A percentile compares a stretch with the other conserved stretches of the same genome.
phyloP scores from a whole-genome alignment of 164 flowering plant genomes.

The Magnolia sinica region DNA sequence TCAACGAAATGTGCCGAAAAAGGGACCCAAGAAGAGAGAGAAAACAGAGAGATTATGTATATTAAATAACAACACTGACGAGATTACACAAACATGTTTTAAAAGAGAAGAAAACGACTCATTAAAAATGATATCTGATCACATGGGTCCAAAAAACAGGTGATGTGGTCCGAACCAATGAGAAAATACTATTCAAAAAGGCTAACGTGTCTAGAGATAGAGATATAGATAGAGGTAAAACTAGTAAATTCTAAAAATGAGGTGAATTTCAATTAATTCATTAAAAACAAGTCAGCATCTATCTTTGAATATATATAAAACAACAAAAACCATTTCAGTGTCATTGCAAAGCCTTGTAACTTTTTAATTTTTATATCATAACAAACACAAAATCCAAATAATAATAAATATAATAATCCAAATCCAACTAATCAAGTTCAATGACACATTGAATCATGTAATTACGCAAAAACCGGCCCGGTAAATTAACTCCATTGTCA shows the following conservation, averaged over 20 bases:
- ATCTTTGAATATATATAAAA: too few species aligned
- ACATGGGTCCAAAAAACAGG: background rate
- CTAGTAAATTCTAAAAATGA: background rate
- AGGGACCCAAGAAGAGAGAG: background rate
- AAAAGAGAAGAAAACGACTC: background rate
- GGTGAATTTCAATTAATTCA: too few species aligned
- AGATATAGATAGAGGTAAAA: background rate
- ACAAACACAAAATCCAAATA: background rate
- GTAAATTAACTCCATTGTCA: too few species aligned
- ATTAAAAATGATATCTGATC: background rate
- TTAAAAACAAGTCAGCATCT: too few species aligned
- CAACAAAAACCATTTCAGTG: too few species aligned
- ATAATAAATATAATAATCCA: background rate
- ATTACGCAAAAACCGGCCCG: too few species aligned
- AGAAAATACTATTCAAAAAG: conserved; percentile 17
- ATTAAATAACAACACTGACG: background rate
- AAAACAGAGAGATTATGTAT: background rate
- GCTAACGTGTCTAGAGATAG: conserved; percentile 15
- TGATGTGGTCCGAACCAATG: conserved; percentile 23
- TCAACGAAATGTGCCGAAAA: background rate
- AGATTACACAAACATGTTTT: background rate
- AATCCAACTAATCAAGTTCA: background rate
- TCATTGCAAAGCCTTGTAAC: background rate
- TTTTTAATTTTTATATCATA: background rate
- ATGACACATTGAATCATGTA: too few species aligned